Evolutionary conservation across 805 yeast genomes (phyloP), one percentile per base, ranked within the genome.

Genomic region (Kazachstania psychrophila): DNA sequence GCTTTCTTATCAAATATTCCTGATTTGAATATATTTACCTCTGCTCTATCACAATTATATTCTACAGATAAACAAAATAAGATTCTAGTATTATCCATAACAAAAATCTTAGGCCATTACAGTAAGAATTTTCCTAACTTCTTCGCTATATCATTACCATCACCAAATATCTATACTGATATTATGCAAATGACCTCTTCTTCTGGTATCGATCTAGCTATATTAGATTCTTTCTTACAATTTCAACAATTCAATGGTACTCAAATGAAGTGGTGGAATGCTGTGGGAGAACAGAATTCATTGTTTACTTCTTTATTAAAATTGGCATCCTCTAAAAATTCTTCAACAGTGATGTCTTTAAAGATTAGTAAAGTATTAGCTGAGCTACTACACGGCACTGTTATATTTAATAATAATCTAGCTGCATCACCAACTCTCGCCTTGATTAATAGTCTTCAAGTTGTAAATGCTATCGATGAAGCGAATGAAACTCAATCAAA

Each of bases 251-350:
- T 64, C 11, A 65, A 70, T 8, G 63, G 66, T 11, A 58, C 70
- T 3, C 75, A 72, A 34, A 67, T 76, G 23, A 83, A 78, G 57
- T 88, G 95, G 95, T 87, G 92, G 87, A 79, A 73, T 51, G 62
- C 70, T 19, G 41, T 67, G 2, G 65, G 62, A 6, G 50, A 60
- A 1, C 62, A 64, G 13, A 66, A 69, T 38, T 77, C 94, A 0
- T 62, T 83, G 31, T 86, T 85, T 56, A 76, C 88, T 0, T 71
- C 75, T 6, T 61, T 86, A 38, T 48, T 82, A 20, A 72, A 73
- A 50, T 59, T 84, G 26, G 72, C 73, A 1, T 58, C 68, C 1
- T 55, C 62, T 0, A 50, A 42, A 18, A 49, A 51, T n/a, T 44
- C 59, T 1, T 40, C 49, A 4, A 46, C 38, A 7, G 38, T 62